Evolutionary conservation across 768 basidiomycete species (phyloP).

Genomic region (Clitopilus hobsonii): DNA sequence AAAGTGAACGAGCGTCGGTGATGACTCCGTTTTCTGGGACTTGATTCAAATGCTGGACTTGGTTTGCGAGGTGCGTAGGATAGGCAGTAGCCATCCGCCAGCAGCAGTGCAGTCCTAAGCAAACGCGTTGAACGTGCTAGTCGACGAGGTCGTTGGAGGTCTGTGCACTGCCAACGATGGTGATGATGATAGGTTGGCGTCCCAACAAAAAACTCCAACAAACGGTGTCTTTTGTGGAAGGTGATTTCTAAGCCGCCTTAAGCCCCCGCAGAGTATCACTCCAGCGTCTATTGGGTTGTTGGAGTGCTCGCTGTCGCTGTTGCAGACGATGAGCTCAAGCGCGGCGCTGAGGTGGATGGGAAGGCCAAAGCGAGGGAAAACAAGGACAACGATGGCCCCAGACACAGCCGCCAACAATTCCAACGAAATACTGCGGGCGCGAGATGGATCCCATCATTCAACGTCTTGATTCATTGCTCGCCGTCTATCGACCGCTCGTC

Average conservation of each 20-base stretch:
- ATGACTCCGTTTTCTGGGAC: conserved; percentile 40
- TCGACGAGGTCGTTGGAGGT: neutral
- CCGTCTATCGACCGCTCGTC: neutral
- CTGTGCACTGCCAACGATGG: conserved; percentile 1
- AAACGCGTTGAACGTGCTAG: neutral
- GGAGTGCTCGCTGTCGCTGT: neutral
- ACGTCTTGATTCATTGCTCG: neutral
- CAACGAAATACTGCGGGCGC: neutral
- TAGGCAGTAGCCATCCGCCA: conserved; percentile 39
- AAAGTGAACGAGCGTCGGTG: neutral
- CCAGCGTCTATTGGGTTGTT: neutral
- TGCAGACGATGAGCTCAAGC: neutral
- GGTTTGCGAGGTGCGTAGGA: conserved; percentile 39
- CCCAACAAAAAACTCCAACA: neutral
- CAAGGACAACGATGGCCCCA: neutral
- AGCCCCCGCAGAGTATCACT: neutral
- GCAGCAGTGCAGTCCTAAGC: too few species aligned
- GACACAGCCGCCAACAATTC: conserved; percentile 1
- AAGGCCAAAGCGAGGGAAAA: conserved; percentile 1
- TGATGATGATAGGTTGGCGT: neutral
- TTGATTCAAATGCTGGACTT: conserved; percentile 34
- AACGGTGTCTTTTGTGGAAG: neutral
- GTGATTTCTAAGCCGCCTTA: neutral
- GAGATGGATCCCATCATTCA: neutral
- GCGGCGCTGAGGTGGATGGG: neutral